phyloP scores from a whole-genome alignment of 2,329 filamentous ascomycete species.

The Alternaria burnsii region DNA sequence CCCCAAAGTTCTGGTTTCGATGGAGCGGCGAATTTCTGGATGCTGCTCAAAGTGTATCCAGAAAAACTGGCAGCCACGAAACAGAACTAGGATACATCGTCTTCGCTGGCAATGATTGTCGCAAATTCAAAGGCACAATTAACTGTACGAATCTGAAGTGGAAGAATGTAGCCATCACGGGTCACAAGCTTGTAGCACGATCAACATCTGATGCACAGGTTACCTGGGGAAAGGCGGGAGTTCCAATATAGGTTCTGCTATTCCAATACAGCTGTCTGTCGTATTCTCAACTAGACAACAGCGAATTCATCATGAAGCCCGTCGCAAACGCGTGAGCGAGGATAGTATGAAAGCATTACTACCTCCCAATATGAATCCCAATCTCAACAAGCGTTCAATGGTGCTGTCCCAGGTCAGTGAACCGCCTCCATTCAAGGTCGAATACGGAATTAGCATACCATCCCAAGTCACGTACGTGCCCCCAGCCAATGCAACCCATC shows the following conservation, averaged over 20 bases:
- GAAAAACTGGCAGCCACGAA: background rate
- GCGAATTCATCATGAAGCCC: too few relatives aligned
- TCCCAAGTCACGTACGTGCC: slow-evolving; percentile 1
- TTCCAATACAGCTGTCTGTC: background rate
- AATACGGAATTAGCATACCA: background rate
- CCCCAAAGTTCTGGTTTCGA: slow-evolving; percentile 38
- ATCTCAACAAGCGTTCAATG: background rate
- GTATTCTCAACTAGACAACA: too few relatives aligned
- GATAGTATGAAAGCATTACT: background rate
- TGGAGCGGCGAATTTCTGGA: slow-evolving; percentile 25
- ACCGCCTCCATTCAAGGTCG: background rate
- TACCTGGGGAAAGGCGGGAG: slow-evolving; percentile 15
- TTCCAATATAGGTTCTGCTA: background rate
- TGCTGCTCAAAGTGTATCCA: background rate
- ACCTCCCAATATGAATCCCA: background rate
- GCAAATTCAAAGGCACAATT: slow-evolving; percentile 37
- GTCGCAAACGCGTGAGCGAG: too few relatives aligned
- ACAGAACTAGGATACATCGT: slow-evolving; percentile 32
- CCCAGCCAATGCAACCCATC: slow-evolving; percentile 9
- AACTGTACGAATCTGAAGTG: slow-evolving; percentile 28
- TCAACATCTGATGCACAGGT: slow-evolving; percentile 28
- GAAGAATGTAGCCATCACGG: slow-evolving; percentile 31
- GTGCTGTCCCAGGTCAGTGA: background rate
- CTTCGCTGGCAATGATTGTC: slow-evolving; percentile 32
- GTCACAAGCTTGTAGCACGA: slow-evolving; percentile 27